Evolutionary conservation across 352 stramenopile genomes (phyloP), one percentile per base, ranked within the genome.

Genomic region (Phytophthora sp.): DNA sequence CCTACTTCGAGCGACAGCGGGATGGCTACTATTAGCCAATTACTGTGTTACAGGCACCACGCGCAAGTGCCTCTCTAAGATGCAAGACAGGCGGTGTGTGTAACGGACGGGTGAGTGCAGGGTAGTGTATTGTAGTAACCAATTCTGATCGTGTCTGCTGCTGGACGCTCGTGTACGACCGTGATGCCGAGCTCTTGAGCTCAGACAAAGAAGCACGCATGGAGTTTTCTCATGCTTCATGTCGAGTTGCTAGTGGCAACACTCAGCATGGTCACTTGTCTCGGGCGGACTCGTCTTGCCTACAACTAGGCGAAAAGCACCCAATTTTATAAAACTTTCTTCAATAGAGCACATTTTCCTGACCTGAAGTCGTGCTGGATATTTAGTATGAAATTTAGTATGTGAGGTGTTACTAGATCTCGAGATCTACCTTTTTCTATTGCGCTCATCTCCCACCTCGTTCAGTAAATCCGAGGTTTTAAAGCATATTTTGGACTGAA

Each of bases 1-100:
- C 80, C 7, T 66, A 85, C 51, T 88, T 78, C 56, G 78, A 89
- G 50, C 55, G 74, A 18, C 65, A 74, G 7, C 75, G 75, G 31
- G 66, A 69, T 51, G 47, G 61, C 56, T 76, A 72, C 44, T 71
- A 76, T 44, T 63, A 73, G 68, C 12, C 51, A 61, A 49, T 23
- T 33, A 30, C 35, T 7, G 56, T 35, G 39, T 27, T 24, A 29
- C 50, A n/a, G n/a, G n/a, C n/a, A n/a, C n/a, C n/a, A n/a, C 23
- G 20, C 45, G 46, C 45, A 29, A 57, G 55, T 64, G 55, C 38
- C 63, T 45, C 47, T 66, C 31, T 41, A 70, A 57, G 27, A 41
- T 59, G 24, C 23, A 44, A n/a, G 63, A 76, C 68, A 76, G 68
- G 68, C 68, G 56, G 18, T 47, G 59, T 55, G 36, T 45, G 63